These are phyloP conservation scores for Triticum timopheevii DNA, from an alignment of 176 grass and related monocot species.

Conservation along the genomic window DNA sequence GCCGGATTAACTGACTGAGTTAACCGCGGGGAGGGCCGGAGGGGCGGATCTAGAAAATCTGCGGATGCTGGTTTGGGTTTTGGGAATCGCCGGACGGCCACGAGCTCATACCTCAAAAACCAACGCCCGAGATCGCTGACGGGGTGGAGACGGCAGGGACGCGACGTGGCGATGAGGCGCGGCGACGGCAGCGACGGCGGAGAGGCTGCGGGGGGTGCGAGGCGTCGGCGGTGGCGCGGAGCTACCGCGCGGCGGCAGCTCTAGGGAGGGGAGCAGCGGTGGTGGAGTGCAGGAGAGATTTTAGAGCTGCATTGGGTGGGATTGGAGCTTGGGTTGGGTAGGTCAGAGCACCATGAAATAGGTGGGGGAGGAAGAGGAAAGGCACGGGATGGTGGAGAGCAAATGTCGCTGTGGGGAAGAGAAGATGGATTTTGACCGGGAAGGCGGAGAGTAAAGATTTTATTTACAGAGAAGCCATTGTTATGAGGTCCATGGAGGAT, in stretches of 20 bases:
- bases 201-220: neutral
- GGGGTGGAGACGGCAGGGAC: neutral
- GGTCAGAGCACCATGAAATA: slow-evolving; percentile 23
- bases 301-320: slow-evolving; percentile 24
- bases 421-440: slow-evolving; percentile 20
- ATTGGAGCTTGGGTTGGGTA: neutral
- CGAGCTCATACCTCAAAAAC: neutral
- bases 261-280: neutral
- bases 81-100: neutral
- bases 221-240: neutral
- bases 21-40: neutral
- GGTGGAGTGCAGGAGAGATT: neutral
- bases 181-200: neutral
- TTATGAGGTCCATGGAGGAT: neutral
- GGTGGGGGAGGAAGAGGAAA: slow-evolving; percentile 21
- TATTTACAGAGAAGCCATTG: neutral
- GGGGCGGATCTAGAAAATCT: neutral
- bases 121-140: neutral
- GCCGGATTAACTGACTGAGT: neutral
- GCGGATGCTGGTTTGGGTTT: neutral
- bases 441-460: neutral
- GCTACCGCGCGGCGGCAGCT: neutral
- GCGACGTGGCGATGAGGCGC: neutral
- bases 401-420: slow-evolving; percentile 13
- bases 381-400: slow-evolving; percentile 20